Evolutionary conservation across 23 red algal genomes (phyloP).

Genomic region (Pyropia haitanensis): DNA sequence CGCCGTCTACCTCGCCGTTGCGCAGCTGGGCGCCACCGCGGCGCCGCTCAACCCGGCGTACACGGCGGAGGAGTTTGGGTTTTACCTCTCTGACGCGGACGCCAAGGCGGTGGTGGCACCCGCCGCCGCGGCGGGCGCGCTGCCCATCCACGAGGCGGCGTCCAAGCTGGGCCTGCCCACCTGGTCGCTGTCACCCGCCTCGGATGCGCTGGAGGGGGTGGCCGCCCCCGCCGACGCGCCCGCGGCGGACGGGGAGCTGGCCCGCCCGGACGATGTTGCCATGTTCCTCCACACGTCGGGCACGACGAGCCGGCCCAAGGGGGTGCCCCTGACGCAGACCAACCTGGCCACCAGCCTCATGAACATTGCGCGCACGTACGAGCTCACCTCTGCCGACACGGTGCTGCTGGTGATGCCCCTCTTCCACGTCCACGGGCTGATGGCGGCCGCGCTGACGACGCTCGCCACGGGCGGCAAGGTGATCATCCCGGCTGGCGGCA

Average conservation of each 20-base stretch:
- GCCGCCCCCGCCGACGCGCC: not conserved
- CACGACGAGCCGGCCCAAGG: conserved; percentile 81
- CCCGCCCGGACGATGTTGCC: conserved; percentile 19
- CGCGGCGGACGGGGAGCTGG: not conserved
- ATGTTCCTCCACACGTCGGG: conserved; percentile 84
- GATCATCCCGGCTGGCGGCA: conserved; percentile 49
- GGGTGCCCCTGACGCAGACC: conserved; percentile 69
- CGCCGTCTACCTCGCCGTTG: conserved; percentile 51
- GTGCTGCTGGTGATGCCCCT: conserved; percentile 81
- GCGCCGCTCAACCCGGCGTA: conserved; percentile 80
- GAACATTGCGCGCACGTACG: conserved; percentile 61
- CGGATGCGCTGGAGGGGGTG: conserved; percentile 8
- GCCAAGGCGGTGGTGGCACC: conserved; percentile 31
- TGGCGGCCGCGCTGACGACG: conserved; percentile 61
- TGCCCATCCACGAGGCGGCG: conserved; percentile 36
- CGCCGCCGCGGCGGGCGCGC: conserved; percentile 4
- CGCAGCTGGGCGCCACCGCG: conserved; percentile 26
- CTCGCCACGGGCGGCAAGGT: conserved; percentile 77
- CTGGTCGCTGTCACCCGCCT: conserved; percentile 9
- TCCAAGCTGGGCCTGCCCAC: conserved; percentile 4
- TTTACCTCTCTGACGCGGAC: conserved; percentile 65
- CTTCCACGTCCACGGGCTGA: conserved; percentile 89
- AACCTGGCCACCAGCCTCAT: conserved; percentile 47
- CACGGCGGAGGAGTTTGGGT: conserved; percentile 75
- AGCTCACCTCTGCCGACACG: conserved; percentile 36